These are phyloP conservation scores for Micractinium conductrix DNA, from an alignment of 139 green algal species.

Conservation along the genomic window DNA sequence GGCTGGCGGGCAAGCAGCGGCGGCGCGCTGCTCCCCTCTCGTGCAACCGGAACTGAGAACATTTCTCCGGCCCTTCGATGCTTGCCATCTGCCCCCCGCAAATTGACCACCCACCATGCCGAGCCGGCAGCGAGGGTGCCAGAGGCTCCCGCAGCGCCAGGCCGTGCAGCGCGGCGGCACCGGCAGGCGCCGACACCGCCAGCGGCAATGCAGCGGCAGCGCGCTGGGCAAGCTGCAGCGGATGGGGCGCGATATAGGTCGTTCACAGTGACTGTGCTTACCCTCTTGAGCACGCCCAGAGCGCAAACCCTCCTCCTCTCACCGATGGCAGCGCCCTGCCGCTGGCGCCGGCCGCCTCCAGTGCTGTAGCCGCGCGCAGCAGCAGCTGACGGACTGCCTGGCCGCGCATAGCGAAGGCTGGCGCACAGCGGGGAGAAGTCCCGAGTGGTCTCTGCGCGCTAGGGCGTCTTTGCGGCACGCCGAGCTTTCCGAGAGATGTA, in stretches of 20 bases:
- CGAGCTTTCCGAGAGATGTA: too few relatives aligned
- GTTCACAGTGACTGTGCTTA: too few relatives aligned
- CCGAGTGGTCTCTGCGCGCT: too few relatives aligned
- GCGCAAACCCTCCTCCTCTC: too few relatives aligned
- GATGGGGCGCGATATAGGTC: background rate
- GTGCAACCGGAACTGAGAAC: too few relatives aligned
- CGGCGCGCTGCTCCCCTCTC: too few relatives aligned
- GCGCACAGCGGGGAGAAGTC: too few relatives aligned
- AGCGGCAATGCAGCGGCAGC: background rate
- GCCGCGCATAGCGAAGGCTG: constrained; percentile 5
- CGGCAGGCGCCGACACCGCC: background rate
- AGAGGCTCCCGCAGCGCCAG: background rate
- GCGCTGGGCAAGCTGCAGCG: constrained; percentile 8
- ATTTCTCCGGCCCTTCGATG: background rate
- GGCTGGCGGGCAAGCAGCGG: background rate
- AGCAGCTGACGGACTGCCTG: constrained; percentile 12
- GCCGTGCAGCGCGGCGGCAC: background rate
- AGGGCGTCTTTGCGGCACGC: too few relatives aligned
- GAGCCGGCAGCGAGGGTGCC: background rate
- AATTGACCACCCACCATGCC: background rate
- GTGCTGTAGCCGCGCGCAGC: background rate
- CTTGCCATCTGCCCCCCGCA: background rate
- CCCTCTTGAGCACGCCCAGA: too few relatives aligned
- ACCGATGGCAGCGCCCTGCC: background rate
- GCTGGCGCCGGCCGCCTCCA: background rate